phyloP scores from a whole-genome alignment of 257 asterid genomes.

The Thymus quinquecostatus region DNA sequence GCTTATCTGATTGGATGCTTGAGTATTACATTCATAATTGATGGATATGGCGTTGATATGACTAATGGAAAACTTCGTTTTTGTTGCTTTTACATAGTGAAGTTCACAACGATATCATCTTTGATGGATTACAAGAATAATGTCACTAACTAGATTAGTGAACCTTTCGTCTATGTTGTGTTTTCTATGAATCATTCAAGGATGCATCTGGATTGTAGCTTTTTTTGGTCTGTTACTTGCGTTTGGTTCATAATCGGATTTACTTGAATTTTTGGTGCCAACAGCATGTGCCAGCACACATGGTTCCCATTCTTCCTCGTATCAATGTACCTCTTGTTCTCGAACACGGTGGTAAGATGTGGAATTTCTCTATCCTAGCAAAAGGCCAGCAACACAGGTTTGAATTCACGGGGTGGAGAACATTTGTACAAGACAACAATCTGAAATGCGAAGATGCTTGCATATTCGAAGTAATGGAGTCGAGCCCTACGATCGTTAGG shows the following conservation, averaged over 20 bases:
- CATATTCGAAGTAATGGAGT: conserved; percentile 53
- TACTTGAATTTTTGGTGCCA: background rate
- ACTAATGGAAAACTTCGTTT: background rate
- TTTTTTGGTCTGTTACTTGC: background rate
- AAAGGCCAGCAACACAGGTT: conserved; percentile 4
- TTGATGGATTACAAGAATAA: background rate
- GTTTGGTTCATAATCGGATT: background rate
- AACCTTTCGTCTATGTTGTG: too few species aligned
- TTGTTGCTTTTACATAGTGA: background rate
- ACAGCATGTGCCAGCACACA: conserved; percentile 33
- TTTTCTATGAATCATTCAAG: background rate
- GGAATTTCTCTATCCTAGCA: conserved; percentile 24
- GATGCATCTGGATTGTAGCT: background rate
- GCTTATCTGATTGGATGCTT: background rate
- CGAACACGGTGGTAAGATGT: conserved; percentile 41
- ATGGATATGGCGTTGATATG: background rate
- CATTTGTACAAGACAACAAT: conserved; percentile 44
- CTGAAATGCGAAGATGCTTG: conserved; percentile 51
- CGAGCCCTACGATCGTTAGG: background rate
- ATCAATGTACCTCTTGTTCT: conserved; percentile 37
- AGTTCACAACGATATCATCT: background rate
- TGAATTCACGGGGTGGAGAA: conserved; percentile 28
- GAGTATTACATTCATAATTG: background rate
- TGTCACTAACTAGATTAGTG: too few species aligned
- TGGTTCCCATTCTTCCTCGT: conserved; percentile 32